Evolutionary conservation across 2,329 filamentous ascomycete genomes (phyloP).

Genomic region (Parafenestella ontariensis): DNA sequence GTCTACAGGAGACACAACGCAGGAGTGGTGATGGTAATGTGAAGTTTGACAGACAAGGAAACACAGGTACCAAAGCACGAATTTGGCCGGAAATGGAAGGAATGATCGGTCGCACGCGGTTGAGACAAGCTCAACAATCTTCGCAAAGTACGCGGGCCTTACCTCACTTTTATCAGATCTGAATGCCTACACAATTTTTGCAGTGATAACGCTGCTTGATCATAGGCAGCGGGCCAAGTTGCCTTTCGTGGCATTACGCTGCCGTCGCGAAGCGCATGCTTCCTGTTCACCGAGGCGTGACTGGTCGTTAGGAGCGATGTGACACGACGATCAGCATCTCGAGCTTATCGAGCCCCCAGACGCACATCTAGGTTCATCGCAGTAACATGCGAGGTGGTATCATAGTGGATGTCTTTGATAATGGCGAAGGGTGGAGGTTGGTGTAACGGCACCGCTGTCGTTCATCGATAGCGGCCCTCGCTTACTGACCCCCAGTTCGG

Average conservation of each 20-base stretch:
- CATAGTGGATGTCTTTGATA: conserved; percentile 31
- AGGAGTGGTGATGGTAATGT: background rate
- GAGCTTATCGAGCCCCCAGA: conserved; percentile 13
- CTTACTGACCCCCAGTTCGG: conserved; percentile 27
- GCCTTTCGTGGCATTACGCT: conserved; percentile 11
- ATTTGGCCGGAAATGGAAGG: conserved; percentile 27
- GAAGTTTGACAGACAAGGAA: conserved; percentile 10
- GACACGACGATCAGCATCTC: conserved; percentile 30
- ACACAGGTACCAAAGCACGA: conserved; percentile 5
- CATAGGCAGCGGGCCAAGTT: conserved; percentile 25
- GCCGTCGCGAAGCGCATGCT: conserved; percentile 26
- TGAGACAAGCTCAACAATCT: conserved; percentile 39
- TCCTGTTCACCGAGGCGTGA: conserved; percentile 17
- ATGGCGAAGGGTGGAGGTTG: conserved; percentile 13
- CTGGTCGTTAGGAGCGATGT: conserved; percentile 27
- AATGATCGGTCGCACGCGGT: conserved; percentile 23
- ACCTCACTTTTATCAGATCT: conserved; percentile 31
- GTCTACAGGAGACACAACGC: background rate
- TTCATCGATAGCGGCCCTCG: conserved; percentile 30
- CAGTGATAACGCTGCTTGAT: conserved; percentile 8
- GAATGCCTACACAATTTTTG: conserved; percentile 2
- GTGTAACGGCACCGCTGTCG: conserved; percentile 28
- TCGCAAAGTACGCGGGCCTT: conserved; percentile 16
- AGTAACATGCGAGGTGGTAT: conserved; percentile 42
- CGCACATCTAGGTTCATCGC: conserved; percentile 11